Base-by-base conservation (phyloP, 2,329 filamentous ascomycete species). In the Aspergillus sergii region DNA sequence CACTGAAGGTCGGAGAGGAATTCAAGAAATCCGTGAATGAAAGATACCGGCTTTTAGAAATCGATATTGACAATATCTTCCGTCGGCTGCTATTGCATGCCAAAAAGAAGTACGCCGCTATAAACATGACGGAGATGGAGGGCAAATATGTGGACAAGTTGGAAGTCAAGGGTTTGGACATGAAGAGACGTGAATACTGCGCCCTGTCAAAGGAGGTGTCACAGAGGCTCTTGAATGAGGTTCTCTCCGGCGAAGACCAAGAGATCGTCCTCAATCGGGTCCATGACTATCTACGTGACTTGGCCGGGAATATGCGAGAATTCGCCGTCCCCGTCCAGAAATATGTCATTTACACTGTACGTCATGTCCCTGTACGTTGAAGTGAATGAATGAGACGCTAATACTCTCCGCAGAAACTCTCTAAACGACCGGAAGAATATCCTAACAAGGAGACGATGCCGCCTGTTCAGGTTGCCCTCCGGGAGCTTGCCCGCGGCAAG, bases 21-120 rank as follows among this genome's bases (percentile, higher is more conserved):
- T 98, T 99, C 85, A 98, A 97, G 81, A 90, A 89, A 71, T 88
- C 92, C 28, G 95, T 99, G 80, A 99, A 99, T 75, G 92, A 97
- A 71, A 89, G 91, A 66, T 99, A 99, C 79, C 91, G 86, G 72
- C 86, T 97, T 58, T 85, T 99, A 16, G 96, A 99, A 77, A 99
- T 99, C 68, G 95, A 99, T 73, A 97, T 99, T 69, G 95, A 99
- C 79, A 97, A 98, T 72, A 87, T 98, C 65, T 99, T 99, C 85
- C 88, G 94, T 53, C 90, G 95, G 36, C 91, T 99, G 61, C 82
- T 99, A 45, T 84, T 99, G 16, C 95, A 98, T 74, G 94, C 95
- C 34, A 99, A 99, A 86, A 99, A 99, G 84, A 99, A 99, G 83
- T 99, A 99, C 78, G 95, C 95, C 10, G 95, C 95, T 46, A 91